A percentile compares a stretch with the other conserved stretches of the same genome.
These are phyloP conservation scores for Cladorrhinum samala DNA, from an alignment of 495 filamentous ascomycete species.

Conservation along the genomic window DNA sequence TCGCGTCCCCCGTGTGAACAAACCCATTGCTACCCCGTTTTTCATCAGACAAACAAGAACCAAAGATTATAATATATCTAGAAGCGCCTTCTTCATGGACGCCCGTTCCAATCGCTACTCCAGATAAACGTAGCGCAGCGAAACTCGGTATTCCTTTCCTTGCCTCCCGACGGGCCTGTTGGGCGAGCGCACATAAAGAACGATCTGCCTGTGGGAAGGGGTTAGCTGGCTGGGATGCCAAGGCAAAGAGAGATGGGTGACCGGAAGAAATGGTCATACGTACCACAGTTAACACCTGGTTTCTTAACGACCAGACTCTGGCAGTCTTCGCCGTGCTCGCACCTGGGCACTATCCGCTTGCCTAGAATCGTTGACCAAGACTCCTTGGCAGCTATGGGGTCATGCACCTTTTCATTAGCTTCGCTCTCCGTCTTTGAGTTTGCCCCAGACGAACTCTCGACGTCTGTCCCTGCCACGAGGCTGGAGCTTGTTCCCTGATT, in stretches of 20 bases:
- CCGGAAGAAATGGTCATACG: slow-evolving; percentile 10
- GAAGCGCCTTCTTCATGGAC: slow-evolving; percentile 1
- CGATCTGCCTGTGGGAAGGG: slow-evolving; percentile 49
- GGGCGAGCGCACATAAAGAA: slow-evolving; percentile 87
- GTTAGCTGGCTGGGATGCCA: background rate
- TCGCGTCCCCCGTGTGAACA: no score
- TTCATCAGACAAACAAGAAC: background rate
- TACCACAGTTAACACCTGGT: slow-evolving; percentile 67
- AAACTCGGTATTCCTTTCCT: slow-evolving; percentile 77
- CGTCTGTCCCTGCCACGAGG: no score
- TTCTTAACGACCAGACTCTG: slow-evolving; percentile 78
- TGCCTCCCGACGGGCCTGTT: slow-evolving; percentile 73
- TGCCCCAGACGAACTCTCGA: background rate
- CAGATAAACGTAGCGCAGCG: slow-evolving; percentile 85
- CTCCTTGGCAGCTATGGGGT: slow-evolving; percentile 69
- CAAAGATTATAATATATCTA: background rate
- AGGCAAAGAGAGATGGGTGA: background rate
- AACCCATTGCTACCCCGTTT: no score
- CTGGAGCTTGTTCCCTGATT: no score
- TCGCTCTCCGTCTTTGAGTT: background rate
- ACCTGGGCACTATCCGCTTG: slow-evolving; percentile 65
- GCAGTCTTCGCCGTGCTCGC: slow-evolving; percentile 86
- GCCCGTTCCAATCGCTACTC: slow-evolving; percentile 70
- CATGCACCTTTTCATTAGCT: slow-evolving; percentile 39
- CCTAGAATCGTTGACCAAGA: slow-evolving; percentile 83